These are phyloP conservation scores for Aspergillus texensis DNA, from an alignment of 2,329 filamentous ascomycete species.

Conservation along the genomic window DNA sequence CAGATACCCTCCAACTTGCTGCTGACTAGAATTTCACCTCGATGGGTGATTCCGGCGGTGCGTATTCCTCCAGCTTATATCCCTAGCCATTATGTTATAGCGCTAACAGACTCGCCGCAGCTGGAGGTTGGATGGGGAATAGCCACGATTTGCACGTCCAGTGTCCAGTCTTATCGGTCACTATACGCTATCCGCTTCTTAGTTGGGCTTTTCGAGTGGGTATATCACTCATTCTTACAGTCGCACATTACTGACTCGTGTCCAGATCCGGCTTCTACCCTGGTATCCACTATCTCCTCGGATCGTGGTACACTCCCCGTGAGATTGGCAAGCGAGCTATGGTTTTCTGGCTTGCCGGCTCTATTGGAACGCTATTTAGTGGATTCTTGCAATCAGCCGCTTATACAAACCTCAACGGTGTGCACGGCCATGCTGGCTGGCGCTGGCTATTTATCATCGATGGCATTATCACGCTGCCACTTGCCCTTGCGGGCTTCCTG, in stretches of 20 bases:
- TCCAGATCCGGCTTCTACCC: conserved; percentile 26
- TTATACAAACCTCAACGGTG: conserved; percentile 28
- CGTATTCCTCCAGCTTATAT: not conserved
- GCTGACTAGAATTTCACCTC: conserved; percentile 48
- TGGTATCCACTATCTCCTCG: conserved; percentile 29
- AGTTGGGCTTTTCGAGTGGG: conserved; percentile 33
- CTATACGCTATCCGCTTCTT: conserved; percentile 29
- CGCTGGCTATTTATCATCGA: conserved; percentile 34
- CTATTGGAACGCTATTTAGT: conserved; percentile 25
- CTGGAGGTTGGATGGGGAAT: conserved; percentile 38
- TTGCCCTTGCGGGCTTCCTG: conserved; percentile 26
- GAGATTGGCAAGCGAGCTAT: conserved; percentile 29
- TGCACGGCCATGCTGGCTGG: conserved; percentile 28
- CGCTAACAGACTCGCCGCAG: not conserved
- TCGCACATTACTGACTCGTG: not conserved
- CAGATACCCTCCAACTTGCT: conserved; percentile 49
- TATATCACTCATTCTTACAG: not conserved
- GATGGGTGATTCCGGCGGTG: conserved; percentile 44
- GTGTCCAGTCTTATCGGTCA: conserved; percentile 26
- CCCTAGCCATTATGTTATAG: not conserved
- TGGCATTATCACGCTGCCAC: conserved; percentile 28
- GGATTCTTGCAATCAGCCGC: conserved; percentile 27
- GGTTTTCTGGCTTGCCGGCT: conserved; percentile 27
- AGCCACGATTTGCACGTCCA: conserved; percentile 24
- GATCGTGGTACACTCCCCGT: conserved; percentile 29